Conservation (phyloP, 768 basidiomycete genomes). For the Lactarius psammicola region DNA sequence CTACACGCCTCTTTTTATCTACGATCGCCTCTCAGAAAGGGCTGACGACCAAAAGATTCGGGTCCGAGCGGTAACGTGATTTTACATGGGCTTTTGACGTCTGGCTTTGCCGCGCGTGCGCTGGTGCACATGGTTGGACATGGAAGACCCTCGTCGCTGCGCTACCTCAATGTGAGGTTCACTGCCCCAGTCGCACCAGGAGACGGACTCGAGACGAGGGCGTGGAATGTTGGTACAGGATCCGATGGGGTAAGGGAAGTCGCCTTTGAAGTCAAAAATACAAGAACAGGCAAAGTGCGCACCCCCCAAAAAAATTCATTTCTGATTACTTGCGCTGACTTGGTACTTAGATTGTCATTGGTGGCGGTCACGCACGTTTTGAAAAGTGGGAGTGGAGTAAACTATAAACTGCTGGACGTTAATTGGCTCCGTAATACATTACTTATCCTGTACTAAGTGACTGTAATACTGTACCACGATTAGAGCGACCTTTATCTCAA, state of each 20-base stretch:
- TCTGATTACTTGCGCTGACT: neutral
- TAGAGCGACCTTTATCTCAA: neutral
- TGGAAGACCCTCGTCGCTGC: conserved; percentile 60
- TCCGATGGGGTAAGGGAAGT: conserved; percentile 41
- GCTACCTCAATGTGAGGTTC: conserved; percentile 71
- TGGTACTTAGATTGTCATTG: neutral
- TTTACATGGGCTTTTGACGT: conserved; percentile 79
- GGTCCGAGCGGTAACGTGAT: conserved; percentile 75
- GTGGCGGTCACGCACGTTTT: neutral
- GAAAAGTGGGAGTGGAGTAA: neutral
- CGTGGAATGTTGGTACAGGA: conserved; percentile 70
- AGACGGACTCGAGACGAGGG: conserved; percentile 71
- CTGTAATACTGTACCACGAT: too few species aligned
- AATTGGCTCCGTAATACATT: neutral
- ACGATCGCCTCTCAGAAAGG: conserved; percentile 50
- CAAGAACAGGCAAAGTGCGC: conserved; percentile 41
- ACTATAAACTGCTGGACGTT: neutral
- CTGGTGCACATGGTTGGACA: conserved; percentile 62
- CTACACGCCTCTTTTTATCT: conserved; percentile 28
- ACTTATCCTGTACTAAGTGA: neutral
- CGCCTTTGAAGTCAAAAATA: conserved; percentile 41
- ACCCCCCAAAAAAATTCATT: too few species aligned
- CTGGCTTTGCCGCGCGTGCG: conserved; percentile 78
- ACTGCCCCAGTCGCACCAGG: conserved; percentile 83
- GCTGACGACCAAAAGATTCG: conserved; percentile 58